A percentile compares a stretch with the other conserved stretches of the same genome.
phyloP scores from a whole-genome alignment of 345 rosid genomes.

The Orychophragmus violaceus region DNA sequence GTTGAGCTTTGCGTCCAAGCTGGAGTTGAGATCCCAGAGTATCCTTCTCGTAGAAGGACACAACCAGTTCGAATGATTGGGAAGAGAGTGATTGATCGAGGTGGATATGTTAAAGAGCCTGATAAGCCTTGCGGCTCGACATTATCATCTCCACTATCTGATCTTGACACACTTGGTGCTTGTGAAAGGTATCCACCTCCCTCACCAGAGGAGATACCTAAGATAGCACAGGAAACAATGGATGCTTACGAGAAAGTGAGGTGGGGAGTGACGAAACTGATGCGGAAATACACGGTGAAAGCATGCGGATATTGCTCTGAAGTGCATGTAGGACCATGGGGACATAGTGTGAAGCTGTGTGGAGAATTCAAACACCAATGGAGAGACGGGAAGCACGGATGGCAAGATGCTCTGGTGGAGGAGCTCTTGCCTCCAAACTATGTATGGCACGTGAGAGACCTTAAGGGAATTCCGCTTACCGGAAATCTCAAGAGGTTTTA shows the following conservation, averaged over 20 bases:
- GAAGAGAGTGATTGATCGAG: conserved; percentile 61
- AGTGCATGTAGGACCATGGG: conserved; percentile 93
- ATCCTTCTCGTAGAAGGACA: conserved; percentile 75
- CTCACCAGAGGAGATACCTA: conserved; percentile 41
- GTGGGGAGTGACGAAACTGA: conserved; percentile 57
- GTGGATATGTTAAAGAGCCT: conserved; percentile 61
- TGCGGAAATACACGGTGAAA: conserved; percentile 69
- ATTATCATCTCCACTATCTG: conserved; percentile 44
- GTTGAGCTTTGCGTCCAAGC: conserved; percentile 91
- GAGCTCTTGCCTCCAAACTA: conserved; percentile 74
- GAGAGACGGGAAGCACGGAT: conserved; percentile 98
- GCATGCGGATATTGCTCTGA: conserved; percentile 95
- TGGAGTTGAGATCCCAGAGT: conserved; percentile 75
- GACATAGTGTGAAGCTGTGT: conserved; percentile 85
- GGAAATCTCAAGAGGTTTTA: conserved; percentile 60
- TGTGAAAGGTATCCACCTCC: conserved; percentile 47
- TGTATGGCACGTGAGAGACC: conserved; percentile 76
- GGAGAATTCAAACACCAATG: conserved; percentile 91
- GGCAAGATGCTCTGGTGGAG: conserved; percentile 78
- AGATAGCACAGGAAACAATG: conserved; percentile 74
- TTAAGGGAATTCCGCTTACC: conserved; percentile 55
- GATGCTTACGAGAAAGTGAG: conserved; percentile 62
- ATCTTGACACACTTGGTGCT: conserved; percentile 74
- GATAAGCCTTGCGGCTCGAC: conserved; percentile 35
- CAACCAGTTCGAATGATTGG: conserved; percentile 71